These are phyloP conservation scores for Hypoxylon trugodes DNA, from an alignment of 495 filamentous ascomycete species.

Conservation along the genomic window DNA sequence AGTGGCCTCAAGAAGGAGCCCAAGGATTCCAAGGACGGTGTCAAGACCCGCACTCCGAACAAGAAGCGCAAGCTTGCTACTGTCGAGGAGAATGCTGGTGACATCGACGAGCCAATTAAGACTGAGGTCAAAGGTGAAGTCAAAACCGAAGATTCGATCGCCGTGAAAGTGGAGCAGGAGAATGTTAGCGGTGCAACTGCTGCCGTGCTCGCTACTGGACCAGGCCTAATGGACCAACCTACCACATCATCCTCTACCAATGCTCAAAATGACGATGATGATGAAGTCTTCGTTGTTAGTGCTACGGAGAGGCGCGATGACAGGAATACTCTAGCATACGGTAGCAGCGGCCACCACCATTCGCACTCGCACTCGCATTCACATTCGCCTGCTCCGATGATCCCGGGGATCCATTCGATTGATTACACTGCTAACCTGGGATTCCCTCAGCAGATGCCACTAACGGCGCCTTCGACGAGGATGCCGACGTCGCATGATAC, in stretches of 20 bases:
- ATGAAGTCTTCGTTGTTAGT: constrained; percentile 41
- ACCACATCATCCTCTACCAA: constrained; percentile 26
- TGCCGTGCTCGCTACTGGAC: constrained; percentile 4
- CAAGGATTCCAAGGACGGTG: constrained; percentile 33
- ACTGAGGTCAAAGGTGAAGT: constrained; percentile 46
- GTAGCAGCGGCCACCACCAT: constrained; percentile 24
- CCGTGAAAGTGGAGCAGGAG: constrained; percentile 43
- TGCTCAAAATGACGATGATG: constrained; percentile 29
- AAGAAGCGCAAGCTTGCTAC: constrained; percentile 56
- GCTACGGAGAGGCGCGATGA: constrained; percentile 40
- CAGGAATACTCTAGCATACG: constrained; percentile 5
- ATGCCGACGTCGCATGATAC: constrained; percentile 29
- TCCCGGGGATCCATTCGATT: constrained; percentile 39
- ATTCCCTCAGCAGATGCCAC: constrained; percentile 35
- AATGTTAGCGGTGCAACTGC: constrained; percentile 23
- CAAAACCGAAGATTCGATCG: constrained; percentile 42
- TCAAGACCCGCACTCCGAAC: constrained; percentile 31
- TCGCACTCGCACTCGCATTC: constrained; percentile 36
- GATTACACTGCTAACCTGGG: constrained; percentile 44
- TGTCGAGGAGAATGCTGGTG: constrained; percentile 44
- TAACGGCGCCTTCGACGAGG: constrained; percentile 5
- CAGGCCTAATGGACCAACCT: constrained; percentile 18
- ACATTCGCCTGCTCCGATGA: constrained; percentile 33
- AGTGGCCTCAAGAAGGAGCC: constrained; percentile 40
- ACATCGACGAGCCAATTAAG: constrained; percentile 48